These are phyloP conservation scores for Obba rivulosa DNA, from an alignment of 768 basidiomycete species.

Conservation along the genomic window DNA sequence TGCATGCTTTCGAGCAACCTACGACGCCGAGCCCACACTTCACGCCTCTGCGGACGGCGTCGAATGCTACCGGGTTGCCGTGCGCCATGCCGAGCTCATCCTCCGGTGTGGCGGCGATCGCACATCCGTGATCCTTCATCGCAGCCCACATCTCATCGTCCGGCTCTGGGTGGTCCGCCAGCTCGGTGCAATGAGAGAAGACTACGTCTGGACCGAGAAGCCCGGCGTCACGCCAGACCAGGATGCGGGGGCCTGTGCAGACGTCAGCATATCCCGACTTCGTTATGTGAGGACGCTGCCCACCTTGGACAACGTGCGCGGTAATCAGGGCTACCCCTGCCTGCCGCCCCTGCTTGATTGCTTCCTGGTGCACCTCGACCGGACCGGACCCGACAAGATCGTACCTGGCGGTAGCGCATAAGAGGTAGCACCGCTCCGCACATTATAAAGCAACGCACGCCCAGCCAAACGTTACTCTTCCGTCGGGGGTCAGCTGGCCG, in stretches of 20 bases:
- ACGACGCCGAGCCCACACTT: constrained; percentile 25
- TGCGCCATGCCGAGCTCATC: constrained; percentile 30
- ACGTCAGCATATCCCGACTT: not conserved
- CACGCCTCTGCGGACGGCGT: constrained; percentile 23
- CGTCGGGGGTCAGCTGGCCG: constrained; percentile 19
- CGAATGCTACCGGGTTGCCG: constrained; percentile 23
- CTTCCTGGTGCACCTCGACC: constrained; percentile 15
- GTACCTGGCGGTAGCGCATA: constrained; percentile 13
- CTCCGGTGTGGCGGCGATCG: constrained; percentile 23
- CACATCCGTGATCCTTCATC: constrained; percentile 20
- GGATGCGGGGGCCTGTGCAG: constrained; percentile 14
- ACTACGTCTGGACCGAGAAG: constrained; percentile 24
- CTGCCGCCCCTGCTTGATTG: constrained; percentile 16
- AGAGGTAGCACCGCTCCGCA: not conserved
- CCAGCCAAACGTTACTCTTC: constrained; percentile 25
- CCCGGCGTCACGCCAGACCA: constrained; percentile 19
- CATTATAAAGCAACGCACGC: constrained; percentile 9
- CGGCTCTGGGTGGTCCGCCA: constrained; percentile 16
- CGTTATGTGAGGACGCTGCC: not conserved
- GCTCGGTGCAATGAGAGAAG: constrained; percentile 25
- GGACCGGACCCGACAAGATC: constrained; percentile 12
- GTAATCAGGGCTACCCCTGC: constrained; percentile 18
- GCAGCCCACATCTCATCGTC: constrained; percentile 24
- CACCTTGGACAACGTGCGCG: constrained; percentile 22
- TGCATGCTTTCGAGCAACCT: constrained; percentile 1